Evolutionary conservation across 768 basidiomycete species (phyloP).

Genomic region (Phaffia tasmanica): DNA sequence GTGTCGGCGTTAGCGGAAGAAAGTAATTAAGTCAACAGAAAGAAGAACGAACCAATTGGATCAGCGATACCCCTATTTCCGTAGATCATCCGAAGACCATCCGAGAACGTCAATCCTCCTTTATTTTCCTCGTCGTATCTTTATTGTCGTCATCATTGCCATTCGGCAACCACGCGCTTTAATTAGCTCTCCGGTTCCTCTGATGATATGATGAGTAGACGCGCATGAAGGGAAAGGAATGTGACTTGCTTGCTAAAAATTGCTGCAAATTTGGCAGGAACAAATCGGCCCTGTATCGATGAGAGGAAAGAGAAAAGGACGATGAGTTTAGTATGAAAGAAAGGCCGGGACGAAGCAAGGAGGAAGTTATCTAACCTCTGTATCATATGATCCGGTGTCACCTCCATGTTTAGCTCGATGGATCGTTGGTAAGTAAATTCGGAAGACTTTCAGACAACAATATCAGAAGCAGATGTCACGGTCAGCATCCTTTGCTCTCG

Average conservation of each 20-base stretch:
- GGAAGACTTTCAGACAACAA: too few species aligned
- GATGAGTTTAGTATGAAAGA: too few species aligned
- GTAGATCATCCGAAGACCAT: conserved; percentile 12
- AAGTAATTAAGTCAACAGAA: background rate
- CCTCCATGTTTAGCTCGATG: conserved; percentile 43
- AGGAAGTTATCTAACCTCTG: conserved; percentile 29
- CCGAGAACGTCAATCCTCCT: conserved; percentile 27
- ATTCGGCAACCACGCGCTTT: too few species aligned
- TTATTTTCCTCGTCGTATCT: conserved; percentile 29
- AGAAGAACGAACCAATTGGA: too few species aligned
- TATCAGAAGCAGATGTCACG: too few species aligned
- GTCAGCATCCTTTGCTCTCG: too few species aligned
- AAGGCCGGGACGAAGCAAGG: background rate
- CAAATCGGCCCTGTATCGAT: conserved; percentile 37
- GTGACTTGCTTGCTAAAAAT: conserved; percentile 39
- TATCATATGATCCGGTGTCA: conserved; percentile 43
- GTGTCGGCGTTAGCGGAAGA: background rate
- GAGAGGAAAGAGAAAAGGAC: too few species aligned
- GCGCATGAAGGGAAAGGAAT: too few species aligned
- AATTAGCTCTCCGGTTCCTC: too few species aligned
- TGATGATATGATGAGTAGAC: too few species aligned
- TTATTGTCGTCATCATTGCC: too few species aligned
- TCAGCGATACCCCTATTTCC: too few species aligned
- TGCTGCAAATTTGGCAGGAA: conserved; percentile 42
- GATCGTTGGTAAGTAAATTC: conserved; percentile 26